Percentiles rank a stretch among this genome's conserved stretches.
Evolutionary conservation across 257 asterid genomes (phyloP).

Genomic region (Rubia yunnanensis): DNA sequence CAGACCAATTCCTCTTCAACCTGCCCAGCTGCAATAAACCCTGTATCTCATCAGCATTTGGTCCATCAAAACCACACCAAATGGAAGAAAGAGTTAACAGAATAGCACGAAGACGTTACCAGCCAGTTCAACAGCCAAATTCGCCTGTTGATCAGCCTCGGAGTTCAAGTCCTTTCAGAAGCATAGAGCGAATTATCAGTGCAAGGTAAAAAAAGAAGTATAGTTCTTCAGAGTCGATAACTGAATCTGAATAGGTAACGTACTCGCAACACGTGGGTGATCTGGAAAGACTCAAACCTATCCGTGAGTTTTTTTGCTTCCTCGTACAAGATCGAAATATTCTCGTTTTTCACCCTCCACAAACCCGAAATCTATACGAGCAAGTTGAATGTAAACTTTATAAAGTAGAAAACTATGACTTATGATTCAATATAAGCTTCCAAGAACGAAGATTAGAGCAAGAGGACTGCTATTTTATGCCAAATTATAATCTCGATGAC

Average conservation of each 20-base stretch:
- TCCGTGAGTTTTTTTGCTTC: slow-evolving; percentile 79
- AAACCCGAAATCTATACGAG: slow-evolving; percentile 62
- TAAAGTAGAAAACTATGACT: background rate
- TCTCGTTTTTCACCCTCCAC: slow-evolving; percentile 87
- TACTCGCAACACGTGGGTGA: slow-evolving; percentile 71
- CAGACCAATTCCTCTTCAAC: slow-evolving; percentile 50
- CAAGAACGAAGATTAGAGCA: background rate
- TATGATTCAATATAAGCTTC: background rate
- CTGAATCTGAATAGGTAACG: slow-evolving; percentile 10
- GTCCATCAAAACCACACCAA: background rate
- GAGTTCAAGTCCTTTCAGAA: slow-evolving; percentile 67
- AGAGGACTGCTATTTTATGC: background rate
- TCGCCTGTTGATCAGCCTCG: slow-evolving; percentile 92
- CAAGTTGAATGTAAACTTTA: background rate
- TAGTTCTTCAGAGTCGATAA: background rate
- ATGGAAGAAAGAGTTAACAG: slow-evolving; percentile 6
- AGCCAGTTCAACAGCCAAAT: slow-evolving; percentile 76
- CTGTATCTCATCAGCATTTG: background rate
- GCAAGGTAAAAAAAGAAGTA: background rate
- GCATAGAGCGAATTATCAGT: slow-evolving; percentile 7
- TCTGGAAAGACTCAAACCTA: slow-evolving; percentile 56
- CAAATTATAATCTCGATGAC: background rate
- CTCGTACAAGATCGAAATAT: slow-evolving; percentile 49
- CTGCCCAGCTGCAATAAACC: slow-evolving; percentile 51
- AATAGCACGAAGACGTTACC: slow-evolving; percentile 32